phyloP scores from a whole-genome alignment of 305 asterid genomes.

The Salvia sclarea region DNA sequence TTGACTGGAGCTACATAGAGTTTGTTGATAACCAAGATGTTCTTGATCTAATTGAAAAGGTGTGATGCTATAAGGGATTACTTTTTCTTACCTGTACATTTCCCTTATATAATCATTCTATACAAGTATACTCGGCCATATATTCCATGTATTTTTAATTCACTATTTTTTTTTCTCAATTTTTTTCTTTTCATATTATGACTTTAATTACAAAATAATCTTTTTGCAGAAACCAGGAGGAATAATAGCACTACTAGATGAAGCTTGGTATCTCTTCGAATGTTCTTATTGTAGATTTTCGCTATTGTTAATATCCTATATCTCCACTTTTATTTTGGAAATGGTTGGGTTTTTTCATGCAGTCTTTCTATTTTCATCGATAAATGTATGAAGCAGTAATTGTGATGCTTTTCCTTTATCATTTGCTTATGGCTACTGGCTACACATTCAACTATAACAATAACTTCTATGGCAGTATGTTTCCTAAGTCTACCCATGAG shows the following conservation, averaged over 20 bases:
- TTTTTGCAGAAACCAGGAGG: conserved; percentile 97
- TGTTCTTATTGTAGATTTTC: conserved; percentile 9
- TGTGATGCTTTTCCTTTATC: conserved; percentile 7
- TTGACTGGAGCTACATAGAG: conserved; percentile 98
- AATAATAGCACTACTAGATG: conserved; percentile 92
- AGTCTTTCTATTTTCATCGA: conserved; percentile 28
- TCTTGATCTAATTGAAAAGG: conserved; percentile 96
- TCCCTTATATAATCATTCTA: conserved; percentile 6
- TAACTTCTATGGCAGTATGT: conserved; percentile 71
- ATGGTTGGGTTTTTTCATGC: conserved; percentile 16
- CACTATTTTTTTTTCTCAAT: conserved; percentile 3
- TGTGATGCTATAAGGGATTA: conserved; percentile 25
- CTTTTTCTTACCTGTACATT: conserved; percentile 13
- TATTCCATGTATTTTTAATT: conserved; percentile 11
- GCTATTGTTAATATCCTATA: not conserved
- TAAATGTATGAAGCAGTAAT: conserved; percentile 10
- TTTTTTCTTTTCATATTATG: conserved; percentile 20
- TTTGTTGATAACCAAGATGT: conserved; percentile 99
- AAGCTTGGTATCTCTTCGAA: conserved; percentile 72
- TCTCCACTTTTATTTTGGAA: conserved; percentile 8
- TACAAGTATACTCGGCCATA: conserved; percentile 5
- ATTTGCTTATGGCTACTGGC: conserved; percentile 15
- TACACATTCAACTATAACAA: too few relatives aligned
- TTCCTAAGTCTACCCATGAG: conserved; percentile 95
- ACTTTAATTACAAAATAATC: not conserved